Conservation (phyloP, 805 yeast species). For the Komagataella phaffii region DNA sequence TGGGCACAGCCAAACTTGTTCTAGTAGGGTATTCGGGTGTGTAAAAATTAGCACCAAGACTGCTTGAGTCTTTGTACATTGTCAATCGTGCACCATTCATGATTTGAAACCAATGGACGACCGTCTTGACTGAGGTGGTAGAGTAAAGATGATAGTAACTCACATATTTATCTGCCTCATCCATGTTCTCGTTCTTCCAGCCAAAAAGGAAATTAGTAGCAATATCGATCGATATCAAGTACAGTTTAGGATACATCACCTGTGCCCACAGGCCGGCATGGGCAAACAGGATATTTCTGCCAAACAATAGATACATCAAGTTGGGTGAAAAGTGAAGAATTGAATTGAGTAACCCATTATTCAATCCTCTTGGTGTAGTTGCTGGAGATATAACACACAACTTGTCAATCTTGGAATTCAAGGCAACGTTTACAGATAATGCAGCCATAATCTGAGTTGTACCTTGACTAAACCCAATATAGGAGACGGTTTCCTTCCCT, state of each 20-base stretch:
- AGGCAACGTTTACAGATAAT: slow-evolving; percentile 45
- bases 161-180: slow-evolving; percentile 59
- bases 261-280: slow-evolving; percentile 53
- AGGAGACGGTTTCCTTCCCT: slow-evolving; percentile 29
- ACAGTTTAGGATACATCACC: slow-evolving; percentile 66
- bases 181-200: slow-evolving; percentile 69
- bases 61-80: slow-evolving; percentile 66
- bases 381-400: slow-evolving; percentile 91
- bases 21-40: slow-evolving; percentile 20
- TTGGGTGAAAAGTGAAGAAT: slow-evolving; percentile 69
- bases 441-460: slow-evolving; percentile 89
- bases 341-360: slow-evolving; percentile 57
- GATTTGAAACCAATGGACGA: slow-evolving; percentile 95
- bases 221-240: slow-evolving; percentile 55
- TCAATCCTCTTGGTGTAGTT: slow-evolving; percentile 77
- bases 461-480: slow-evolving; percentile 89
- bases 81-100: slow-evolving; percentile 67
- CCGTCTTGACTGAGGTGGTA: slow-evolving; percentile 80
- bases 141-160: slow-evolving; percentile 82
- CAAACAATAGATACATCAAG: slow-evolving; percentile 60
- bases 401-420: slow-evolving; percentile 39
- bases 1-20: slow-evolving; percentile 51
- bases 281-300: slow-evolving; percentile 60
- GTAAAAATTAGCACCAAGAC: slow-evolving; percentile 43
- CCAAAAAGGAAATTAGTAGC: slow-evolving; percentile 58